These are phyloP conservation scores for Cylindrotheca closterium DNA, from an alignment of 108 stramenopile genomes.

Conservation along the genomic window DNA sequence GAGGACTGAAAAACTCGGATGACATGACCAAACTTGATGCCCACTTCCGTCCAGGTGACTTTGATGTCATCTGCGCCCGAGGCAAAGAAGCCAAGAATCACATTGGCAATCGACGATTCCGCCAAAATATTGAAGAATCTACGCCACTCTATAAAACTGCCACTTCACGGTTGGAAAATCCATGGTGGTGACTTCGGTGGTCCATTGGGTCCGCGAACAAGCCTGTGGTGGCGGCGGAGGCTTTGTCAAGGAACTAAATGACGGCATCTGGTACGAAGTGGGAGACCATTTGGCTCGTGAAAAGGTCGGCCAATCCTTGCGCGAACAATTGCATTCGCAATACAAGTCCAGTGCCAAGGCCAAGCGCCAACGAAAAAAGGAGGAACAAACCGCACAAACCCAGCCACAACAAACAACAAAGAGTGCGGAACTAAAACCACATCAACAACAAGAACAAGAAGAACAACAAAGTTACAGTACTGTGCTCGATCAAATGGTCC, in stretches of 20 bases:
- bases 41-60: conserved; percentile 13
- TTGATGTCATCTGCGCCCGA: conserved; percentile 32
- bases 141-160: conserved; percentile 17
- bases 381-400: too few relatives aligned
- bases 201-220: conserved; percentile 24
- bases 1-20: not conserved
- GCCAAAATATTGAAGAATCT: conserved; percentile 4
- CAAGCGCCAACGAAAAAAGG: conserved; percentile 25
- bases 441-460: not conserved
- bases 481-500: not conserved
- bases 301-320: conserved; percentile 43
- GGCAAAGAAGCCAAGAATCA: conserved; percentile 21
- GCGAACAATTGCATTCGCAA: conserved; percentile 32
- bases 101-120: conserved; percentile 20
- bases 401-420: too few relatives aligned
- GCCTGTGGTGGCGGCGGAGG: conserved; percentile 34
- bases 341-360: conserved; percentile 45
- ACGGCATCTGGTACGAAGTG: conserved; percentile 33
- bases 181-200: conserved; percentile 23
- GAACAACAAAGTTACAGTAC: not conserved
- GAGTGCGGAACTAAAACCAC: too few relatives aligned
- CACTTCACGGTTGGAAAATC: conserved; percentile 35
- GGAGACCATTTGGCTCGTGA: conserved; percentile 42
- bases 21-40: conserved; percentile 13
- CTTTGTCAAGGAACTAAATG: conserved; percentile 27